These are phyloP conservation scores for Aspergillus amoenus DNA, from an alignment of 2,329 filamentous ascomycete species.

Conservation along the genomic window DNA sequence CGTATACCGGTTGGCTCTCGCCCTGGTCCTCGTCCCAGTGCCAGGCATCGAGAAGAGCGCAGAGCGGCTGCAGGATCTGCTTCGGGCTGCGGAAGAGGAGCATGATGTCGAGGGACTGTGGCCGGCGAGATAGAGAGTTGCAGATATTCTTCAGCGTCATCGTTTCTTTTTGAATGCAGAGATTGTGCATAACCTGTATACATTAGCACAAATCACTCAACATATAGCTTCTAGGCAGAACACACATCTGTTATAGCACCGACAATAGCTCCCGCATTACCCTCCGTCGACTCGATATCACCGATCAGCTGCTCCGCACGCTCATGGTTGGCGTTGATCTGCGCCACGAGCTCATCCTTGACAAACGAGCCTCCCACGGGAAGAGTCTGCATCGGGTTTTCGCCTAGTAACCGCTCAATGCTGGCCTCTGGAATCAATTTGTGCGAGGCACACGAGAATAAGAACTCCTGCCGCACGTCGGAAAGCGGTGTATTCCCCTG, in stretches of 20 bases:
- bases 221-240: not conserved
- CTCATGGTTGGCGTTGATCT: conserved; percentile 75
- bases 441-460: conserved; percentile 87
- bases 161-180: conserved; percentile 61
- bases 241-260: conserved; percentile 71
- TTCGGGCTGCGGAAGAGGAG: conserved; percentile 59
- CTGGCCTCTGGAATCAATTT: conserved; percentile 75
- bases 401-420: conserved; percentile 77
- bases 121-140: conserved; percentile 56
- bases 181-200: conserved; percentile 50
- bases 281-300: conserved; percentile 85
- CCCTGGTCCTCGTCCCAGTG: conserved; percentile 64
- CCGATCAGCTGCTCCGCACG: conserved; percentile 73
- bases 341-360: conserved; percentile 74
- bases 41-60: conserved; percentile 61
- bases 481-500: conserved; percentile 59
- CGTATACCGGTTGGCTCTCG: conserved; percentile 65
- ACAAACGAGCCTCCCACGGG: conserved; percentile 64
- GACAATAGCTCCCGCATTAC: conserved; percentile 83
- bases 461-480: conserved; percentile 75
- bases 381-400: conserved; percentile 77
- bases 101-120: conserved; percentile 58
- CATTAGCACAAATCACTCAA: conserved; percentile 10
- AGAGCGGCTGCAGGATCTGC: conserved; percentile 58
- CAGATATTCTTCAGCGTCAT: conserved; percentile 63